Evolutionary conservation across 148 eudicot genomes (phyloP), one percentile per base, ranked within the genome.

Genomic region (Rhododendron simsii): DNA sequence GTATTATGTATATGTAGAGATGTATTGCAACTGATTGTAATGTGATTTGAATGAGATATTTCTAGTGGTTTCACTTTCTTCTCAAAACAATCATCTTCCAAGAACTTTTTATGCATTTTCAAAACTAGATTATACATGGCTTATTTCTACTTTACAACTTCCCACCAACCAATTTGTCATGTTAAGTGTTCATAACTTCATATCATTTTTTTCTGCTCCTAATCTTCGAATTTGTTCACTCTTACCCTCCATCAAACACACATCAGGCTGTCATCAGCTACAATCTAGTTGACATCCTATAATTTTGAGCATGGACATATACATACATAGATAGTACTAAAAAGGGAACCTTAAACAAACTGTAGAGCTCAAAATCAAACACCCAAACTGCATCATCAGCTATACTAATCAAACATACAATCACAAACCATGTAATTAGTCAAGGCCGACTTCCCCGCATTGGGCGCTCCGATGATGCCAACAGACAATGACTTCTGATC

Each of bases 381-480:
- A 85, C 45, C 63, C 5, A 80, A 63, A 65, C 20, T 48, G 50
- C 61, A 55, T 55, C 84, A 80, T 26, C 16, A 79, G 30, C 83
- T 23, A 63, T 3, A 57, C 65, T 30, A 76, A 47, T 85, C 51
- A 41, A 85, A 85, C 51, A 85, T 12, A 55, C 2, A 44, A 45
- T 78, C 76, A 77, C 91, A 85, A 61, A 95, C 99, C 98, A 97
- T 95, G 91, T 14, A 91, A 89, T 96, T 96, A 33, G 99, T 94
- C 35, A 96, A 88, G 13, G 98, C 94, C 26, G 99, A 96, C 87
- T 96, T 96, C 41, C 98, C 99, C 79, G 99, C 99, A 91, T 96
- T 96, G 4, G 99, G 99, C 87, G 99, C 98, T 12, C 99, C 99
- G 88, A 96, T 91, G 87, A 96, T 95, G 80, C 99, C 99, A 10